phyloP scores from a whole-genome alignment of 2,329 filamentous ascomycete genomes.

The Cladosporium sp. region DNA sequence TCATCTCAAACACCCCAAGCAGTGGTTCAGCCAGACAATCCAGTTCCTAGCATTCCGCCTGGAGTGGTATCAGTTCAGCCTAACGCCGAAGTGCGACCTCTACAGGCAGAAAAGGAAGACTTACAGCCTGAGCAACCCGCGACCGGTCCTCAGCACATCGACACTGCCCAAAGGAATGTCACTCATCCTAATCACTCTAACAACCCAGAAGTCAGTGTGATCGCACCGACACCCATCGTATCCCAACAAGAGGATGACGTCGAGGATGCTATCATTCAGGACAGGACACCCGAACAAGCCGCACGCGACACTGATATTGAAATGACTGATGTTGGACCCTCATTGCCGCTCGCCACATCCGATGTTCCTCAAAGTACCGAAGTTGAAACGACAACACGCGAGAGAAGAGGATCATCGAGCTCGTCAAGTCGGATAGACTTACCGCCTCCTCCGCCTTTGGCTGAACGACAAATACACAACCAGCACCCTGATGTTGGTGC shows the following conservation, averaged over 20 bases:
- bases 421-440: constrained; percentile 26
- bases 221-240: constrained; percentile 43
- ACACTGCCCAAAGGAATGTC: constrained; percentile 14
- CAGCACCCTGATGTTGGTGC: constrained; percentile 17
- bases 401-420: constrained; percentile 25
- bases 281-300: constrained; percentile 47
- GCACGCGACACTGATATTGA: constrained; percentile 54
- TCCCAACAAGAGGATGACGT: constrained; percentile 31
- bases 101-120: constrained; percentile 9
- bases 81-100: constrained; percentile 15
- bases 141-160: constrained; percentile 13
- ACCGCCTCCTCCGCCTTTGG: constrained; percentile 54
- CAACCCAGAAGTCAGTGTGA: constrained; percentile 38
- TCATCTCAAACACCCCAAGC: background rate
- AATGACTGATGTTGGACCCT: constrained; percentile 57
- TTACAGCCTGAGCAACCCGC: constrained; percentile 11
- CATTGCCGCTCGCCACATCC: constrained; percentile 44
- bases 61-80: constrained; percentile 7
- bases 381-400: constrained; percentile 5
- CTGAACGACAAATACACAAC: constrained; percentile 36
- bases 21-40: constrained; percentile 9
- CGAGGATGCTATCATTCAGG: constrained; percentile 38
- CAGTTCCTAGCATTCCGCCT: constrained; percentile 6
- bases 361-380: constrained; percentile 24
- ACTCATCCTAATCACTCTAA: background rate